Base-by-base conservation (phyloP, 2,329 filamentous ascomycete species). In the Cladosporium sp. region DNA sequence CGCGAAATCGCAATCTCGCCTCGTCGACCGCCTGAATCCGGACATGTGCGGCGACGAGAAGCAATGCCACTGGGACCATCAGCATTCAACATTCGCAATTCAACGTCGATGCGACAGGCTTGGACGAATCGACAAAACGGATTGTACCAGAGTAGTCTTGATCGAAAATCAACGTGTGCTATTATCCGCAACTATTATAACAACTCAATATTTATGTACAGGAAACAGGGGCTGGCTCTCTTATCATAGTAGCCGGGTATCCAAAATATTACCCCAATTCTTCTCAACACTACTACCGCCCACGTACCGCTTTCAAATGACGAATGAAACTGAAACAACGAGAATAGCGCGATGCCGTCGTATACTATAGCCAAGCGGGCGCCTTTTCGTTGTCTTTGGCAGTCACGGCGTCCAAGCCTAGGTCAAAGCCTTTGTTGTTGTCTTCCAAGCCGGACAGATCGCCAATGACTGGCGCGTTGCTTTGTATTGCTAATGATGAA, bases 331-430 rank as follows among this genome's bases (percentile, higher is more conserved):
- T 32, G 12, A 32, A 32, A 7, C 9, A 32, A 32, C 28, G 28
- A 32, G 28, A 32, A 32, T 2, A 9, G 28, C 28, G 28, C 28
- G 22, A 25, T 44, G 40, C 40, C 40, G n/a, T 25, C 22, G 22
- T n/a, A 15, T n/a, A 15, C 47, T 50, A 55, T 3, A 55, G 52
- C 52, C 52, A 55, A 15, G 28, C 52, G 1, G 52, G 52, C 7
- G 52, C 28, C 28, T 47, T 47, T 13, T 55, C 32, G 5, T 47
- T 40, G 15, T 36, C 52, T 10, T 22, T 37, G 20, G 12, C 24
- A 5, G 19, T 34, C 0, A 20, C 22, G 15, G 4, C n/a, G 3
- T 37, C 40, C 10, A 55, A 40, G 7, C 52, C 52, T n/a, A 55
- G 8, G 15, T 55, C 52, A n/a, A 55, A 35, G 15, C 52, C 40